A percentile compares a stretch with the other conserved stretches of the same genome.
These are phyloP conservation scores for Torulaspora globosa DNA, from an alignment of 1,139 yeast species.

Conservation along the genomic window DNA sequence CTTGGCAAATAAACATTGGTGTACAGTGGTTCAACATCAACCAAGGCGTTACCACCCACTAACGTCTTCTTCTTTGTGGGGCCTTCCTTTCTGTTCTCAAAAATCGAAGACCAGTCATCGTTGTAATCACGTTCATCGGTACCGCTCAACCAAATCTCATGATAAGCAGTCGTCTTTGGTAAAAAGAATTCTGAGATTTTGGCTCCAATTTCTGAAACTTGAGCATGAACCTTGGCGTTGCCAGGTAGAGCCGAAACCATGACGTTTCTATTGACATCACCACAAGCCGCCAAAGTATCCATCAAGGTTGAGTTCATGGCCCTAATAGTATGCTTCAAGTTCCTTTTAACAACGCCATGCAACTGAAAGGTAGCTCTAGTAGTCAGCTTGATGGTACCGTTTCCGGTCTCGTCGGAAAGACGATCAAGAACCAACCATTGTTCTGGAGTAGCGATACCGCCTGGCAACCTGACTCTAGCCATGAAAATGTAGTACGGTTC, in stretches of 20 bases:
- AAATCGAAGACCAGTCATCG: constrained; percentile 62
- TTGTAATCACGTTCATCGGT: constrained; percentile 67
- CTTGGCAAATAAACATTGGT: constrained; percentile 89
- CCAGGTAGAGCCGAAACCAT: constrained; percentile 86
- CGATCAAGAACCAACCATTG: constrained; percentile 88
- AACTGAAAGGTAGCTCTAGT: constrained; percentile 97
- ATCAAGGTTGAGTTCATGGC: constrained; percentile 86
- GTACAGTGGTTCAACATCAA: constrained; percentile 81
- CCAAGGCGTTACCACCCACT: constrained; percentile 83
- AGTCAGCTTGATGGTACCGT: constrained; percentile 89
- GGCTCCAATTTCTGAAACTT: constrained; percentile 61
- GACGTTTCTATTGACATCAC: constrained; percentile 96
- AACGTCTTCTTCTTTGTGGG: constrained; percentile 76
- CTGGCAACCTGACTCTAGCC: constrained; percentile 95
- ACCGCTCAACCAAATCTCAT: constrained; percentile 94
- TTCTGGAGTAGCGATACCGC: constrained; percentile 81
- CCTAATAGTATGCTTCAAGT: constrained; percentile 85
- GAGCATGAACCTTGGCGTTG: constrained; percentile 76
- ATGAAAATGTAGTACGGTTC: constrained; percentile 95
- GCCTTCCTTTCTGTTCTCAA: constrained; percentile 71
- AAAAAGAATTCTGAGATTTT: constrained; percentile 74
- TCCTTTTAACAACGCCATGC: constrained; percentile 89
- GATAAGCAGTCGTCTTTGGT: constrained; percentile 92
- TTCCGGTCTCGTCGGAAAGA: constrained; percentile 79
- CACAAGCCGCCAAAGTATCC: constrained; percentile 97